Evolutionary conservation across 1,139 yeast species (phyloP).

Genomic region (Wickerhamomyces sp.): DNA sequence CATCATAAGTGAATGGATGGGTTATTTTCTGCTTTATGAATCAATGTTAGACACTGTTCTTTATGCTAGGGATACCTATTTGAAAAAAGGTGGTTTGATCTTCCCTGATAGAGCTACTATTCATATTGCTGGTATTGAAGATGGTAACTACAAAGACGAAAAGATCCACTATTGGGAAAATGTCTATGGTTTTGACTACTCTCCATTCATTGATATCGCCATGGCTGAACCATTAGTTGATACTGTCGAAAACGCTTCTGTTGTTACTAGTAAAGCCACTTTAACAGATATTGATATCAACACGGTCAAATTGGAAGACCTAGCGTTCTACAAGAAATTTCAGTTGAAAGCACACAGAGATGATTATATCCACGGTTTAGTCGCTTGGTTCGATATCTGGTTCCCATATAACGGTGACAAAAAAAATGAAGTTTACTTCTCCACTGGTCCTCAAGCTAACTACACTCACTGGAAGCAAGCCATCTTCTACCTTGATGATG

Average conservation of each 20-base stretch:
- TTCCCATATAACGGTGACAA: conserved; percentile 51
- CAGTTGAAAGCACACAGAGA: conserved; percentile 67
- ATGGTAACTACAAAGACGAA: conserved; percentile 87
- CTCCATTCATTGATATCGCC: conserved; percentile 66
- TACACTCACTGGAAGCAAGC: conserved; percentile 98
- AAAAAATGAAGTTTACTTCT: conserved; percentile 58
- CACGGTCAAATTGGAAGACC: conserved; percentile 78
- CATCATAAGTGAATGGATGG: conserved; percentile 99
- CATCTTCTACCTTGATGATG: conserved; percentile 85
- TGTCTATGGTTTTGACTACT: conserved; percentile 93
- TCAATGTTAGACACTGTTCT: conserved; percentile 97
- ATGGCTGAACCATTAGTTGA: conserved; percentile 95
- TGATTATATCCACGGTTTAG: conserved; percentile 82
- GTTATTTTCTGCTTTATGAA: conserved; percentile 91
- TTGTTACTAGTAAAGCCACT: conserved; percentile 64
- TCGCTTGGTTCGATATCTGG: conserved; percentile 93
- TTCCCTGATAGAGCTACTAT: conserved; percentile 94
- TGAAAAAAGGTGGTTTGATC: conserved; percentile 82
- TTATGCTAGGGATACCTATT: conserved; percentile 87
- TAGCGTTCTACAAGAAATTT: conserved; percentile 68
- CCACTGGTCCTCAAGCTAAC: conserved; percentile 78
- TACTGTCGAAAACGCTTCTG: conserved; percentile 77
- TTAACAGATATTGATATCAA: conserved; percentile 84
- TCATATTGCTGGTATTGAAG: conserved; percentile 92
- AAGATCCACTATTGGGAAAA: conserved; percentile 95